Evolutionary conservation across 2,329 filamentous ascomycete genomes (phyloP), one percentile per base, ranked within the genome.

Genomic region (Hypoxylon sp.): DNA sequence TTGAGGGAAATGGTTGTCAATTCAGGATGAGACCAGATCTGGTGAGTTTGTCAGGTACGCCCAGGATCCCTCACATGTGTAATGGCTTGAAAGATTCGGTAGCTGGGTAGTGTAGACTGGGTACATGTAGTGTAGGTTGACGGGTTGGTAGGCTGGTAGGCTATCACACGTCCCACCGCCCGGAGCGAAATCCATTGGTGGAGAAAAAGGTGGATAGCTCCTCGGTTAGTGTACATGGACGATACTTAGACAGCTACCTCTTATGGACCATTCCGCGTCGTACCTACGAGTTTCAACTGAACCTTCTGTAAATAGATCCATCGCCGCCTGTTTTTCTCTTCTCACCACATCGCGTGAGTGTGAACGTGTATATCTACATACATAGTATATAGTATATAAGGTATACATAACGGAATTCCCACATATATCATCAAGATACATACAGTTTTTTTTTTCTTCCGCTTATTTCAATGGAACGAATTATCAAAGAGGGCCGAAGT

Each of bases 281-380:
- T 71, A 67, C 63, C 63, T 70, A 44, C 55, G 63, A 59, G 54
- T 58, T 60, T 55, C 53, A 53, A 22, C 50, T 65, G 50, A 68
- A 68, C 64, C 68, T 70, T 70, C 68, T 67, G 61, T 57, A 67
- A 68, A 62, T 47, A 56, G 62, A 42, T 64, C 53, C 51, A 60
- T 64, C 58, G 62, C 65, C 65, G 62, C 61, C 59, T 63, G 22
- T 53, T 50, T 56, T 50, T 26, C 62, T 46, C 56, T 52, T 22
- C 46, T 35, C 44, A 39, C n/a, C 24, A 8, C 26, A 29, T 31
- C 47, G 39, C 39, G 39, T 22, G 39, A 44, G 17, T 19, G 35
- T n/a, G 13, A 37, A 37, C 29, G 8, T 31, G 29, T 5, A 31
- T 31, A 44, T 54, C 11, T 39, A 17, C 13, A 11, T 47, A 24